These are phyloP conservation scores for Pelargonium citronellum DNA, from an alignment of 441 rosid genomes.

Conservation along the genomic window DNA sequence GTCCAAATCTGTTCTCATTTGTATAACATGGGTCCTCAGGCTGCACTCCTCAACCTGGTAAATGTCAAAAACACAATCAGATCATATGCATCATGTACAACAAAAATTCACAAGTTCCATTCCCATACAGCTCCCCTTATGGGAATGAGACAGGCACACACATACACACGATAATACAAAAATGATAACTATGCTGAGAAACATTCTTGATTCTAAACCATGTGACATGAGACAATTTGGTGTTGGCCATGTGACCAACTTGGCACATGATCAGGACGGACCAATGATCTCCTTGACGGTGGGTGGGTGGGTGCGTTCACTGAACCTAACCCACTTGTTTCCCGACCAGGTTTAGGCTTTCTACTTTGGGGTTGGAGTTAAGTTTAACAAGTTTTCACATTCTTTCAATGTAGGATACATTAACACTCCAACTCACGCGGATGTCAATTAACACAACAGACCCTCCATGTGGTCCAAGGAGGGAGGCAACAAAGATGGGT, in stretches of 20 bases:
- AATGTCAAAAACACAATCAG: constrained; percentile 13
- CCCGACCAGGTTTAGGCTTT: not conserved
- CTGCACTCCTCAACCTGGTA: constrained; percentile 66
- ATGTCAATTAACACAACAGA: too few relatives aligned
- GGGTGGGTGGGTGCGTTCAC: constrained; percentile 13
- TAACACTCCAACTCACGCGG: too few relatives aligned
- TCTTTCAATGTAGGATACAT: too few relatives aligned
- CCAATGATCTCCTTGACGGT: constrained; percentile 20
- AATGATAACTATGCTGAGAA: constrained; percentile 1
- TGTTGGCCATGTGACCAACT: constrained; percentile 19
- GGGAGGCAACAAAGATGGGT: too few relatives aligned
- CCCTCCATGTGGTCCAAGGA: too few relatives aligned
- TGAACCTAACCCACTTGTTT: constrained; percentile 14
- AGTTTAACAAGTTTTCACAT: too few relatives aligned
- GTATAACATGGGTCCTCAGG: constrained; percentile 60
- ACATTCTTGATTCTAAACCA: constrained; percentile 14
- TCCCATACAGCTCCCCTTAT: not conserved
- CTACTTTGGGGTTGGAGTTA: too few relatives aligned
- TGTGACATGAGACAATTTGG: constrained; percentile 12
- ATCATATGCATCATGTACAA: not conserved
- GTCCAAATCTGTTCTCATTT: constrained; percentile 39
- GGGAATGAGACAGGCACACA: not conserved
- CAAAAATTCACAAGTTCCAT: not conserved
- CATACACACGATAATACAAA: constrained; percentile 4
- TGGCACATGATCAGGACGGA: constrained; percentile 16